Base-by-base conservation (phyloP, 257 asterid species). In the Solanum gandarillasii region DNA sequence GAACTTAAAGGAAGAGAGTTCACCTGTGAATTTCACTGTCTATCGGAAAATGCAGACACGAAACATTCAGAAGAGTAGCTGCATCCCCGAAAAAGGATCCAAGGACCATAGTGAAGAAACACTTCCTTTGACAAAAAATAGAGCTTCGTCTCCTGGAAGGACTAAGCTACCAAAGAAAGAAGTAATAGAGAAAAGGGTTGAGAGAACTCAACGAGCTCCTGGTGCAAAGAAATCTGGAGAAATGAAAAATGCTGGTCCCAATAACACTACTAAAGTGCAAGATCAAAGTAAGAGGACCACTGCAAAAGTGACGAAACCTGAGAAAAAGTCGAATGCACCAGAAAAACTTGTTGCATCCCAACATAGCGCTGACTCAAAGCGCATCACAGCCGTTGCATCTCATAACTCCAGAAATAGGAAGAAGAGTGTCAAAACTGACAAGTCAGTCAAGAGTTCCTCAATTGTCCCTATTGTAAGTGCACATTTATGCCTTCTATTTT, bases 341-440 rank as follows among this genome's bases (percentile, higher is more conserved):
- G 86, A 48, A 48, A 82, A 82, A 86, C 58, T 41, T 8, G n/a
- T 20, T 86, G 68, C 72, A 31, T 20, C 32, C 27, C 25, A 36
- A 73, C 58, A 73, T 32, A 73, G 55, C 27, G 39, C 55, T n/a
- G 13, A 29, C 23, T 71, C 88, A 86, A 86, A 86, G 71, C 32
- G 35, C 67, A 29, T 46, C 85, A 18, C 39, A 48, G 20, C 85
- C 12, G 8, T 72, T 39, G 62, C 71, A 43, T 29, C 71, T 29
- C 48, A 43, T 21, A 86, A 71, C 81, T 87, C 82, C 86, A 73
- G 84, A 90, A 90, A 87, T 55, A 92, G 91, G 88, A 93, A 92
- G 67, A 82, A 48, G 94, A 90, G 72, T 62, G 87, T 82, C 29
- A 90, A 89, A 71, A 84, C 70, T 60, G 92, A 87, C n/a, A 93